These are phyloP conservation scores for Colletotrichum sp. DNA, from an alignment of 2,329 filamentous ascomycete species.

Conservation along the genomic window DNA sequence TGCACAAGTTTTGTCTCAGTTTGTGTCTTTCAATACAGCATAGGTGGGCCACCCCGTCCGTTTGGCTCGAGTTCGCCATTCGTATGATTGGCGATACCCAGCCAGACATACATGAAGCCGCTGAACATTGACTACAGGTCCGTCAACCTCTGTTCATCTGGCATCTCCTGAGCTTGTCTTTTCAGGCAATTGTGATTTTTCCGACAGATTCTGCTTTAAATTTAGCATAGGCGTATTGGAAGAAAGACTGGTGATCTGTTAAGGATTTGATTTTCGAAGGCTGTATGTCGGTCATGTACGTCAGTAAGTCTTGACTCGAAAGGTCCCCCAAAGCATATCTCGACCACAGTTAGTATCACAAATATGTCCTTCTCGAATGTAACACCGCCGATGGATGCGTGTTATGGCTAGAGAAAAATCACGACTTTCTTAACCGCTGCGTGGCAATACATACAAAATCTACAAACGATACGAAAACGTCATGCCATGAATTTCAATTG, in stretches of 20 bases:
- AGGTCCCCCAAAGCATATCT: no score
- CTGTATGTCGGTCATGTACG: no score
- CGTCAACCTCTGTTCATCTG: background rate
- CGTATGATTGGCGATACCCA: background rate
- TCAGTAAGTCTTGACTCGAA: no score
- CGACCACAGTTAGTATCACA: no score
- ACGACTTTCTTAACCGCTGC: no score
- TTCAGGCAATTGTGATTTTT: fast-evolving
- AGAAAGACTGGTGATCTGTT: fast-evolving
- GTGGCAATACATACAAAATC: no score
- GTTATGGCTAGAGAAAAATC: no score
- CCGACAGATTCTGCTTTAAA: fast-evolving
- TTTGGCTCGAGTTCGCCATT: background rate
- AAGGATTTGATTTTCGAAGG: no score
- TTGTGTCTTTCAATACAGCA: background rate
- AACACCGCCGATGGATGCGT: no score
- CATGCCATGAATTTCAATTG: fast-evolving
- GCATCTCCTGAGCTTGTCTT: background rate
- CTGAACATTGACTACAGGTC: fast-evolving
- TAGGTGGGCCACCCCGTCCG: background rate
- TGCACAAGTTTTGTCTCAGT: background rate
- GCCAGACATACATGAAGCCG: background rate
- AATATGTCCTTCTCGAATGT: no score
- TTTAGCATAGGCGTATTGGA: background rate
- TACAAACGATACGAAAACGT: no score